Conservation (phyloP, 495 filamentous ascomycete genomes). For the Annulohypoxylon maeteangense region DNA sequence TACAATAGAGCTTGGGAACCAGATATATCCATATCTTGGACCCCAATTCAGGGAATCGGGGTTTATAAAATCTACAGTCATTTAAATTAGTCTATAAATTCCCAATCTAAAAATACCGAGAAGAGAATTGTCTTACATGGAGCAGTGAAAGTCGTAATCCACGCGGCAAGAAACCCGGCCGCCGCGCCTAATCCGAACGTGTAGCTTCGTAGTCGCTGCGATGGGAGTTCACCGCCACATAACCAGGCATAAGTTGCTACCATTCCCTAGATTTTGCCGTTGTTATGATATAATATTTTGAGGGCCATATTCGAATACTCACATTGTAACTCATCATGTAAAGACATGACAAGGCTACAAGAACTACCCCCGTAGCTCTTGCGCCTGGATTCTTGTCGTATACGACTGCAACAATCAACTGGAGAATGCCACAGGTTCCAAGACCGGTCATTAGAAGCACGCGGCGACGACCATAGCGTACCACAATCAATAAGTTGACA, state of each 20-base stretch:
- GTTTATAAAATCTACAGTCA: constrained; percentile 59
- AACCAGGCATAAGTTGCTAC: constrained; percentile 62
- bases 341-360: constrained; percentile 58
- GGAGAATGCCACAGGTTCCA: constrained; percentile 55
- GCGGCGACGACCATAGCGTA: constrained; percentile 57
- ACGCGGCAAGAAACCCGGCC: constrained; percentile 56
- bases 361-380: constrained; percentile 52
- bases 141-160: constrained; percentile 62
- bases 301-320: constrained; percentile 35
- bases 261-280: constrained; percentile 41
- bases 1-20: constrained; percentile 51
- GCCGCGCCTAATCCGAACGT: constrained; percentile 59
- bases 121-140: constrained; percentile 50
- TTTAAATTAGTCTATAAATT: neutral
- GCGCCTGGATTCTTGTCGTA: constrained; percentile 58
- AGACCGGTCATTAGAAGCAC: constrained; percentile 58
- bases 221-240: constrained; percentile 59
- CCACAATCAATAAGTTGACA: constrained; percentile 58
- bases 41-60: constrained; percentile 61
- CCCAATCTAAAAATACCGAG: neutral
- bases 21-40: constrained; percentile 60
- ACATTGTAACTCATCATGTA: constrained; percentile 62
- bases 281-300: constrained; percentile 6
- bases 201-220: constrained; percentile 55
- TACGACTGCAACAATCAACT: constrained; percentile 58